Base-by-base conservation (phyloP, 805 yeast species). In the Blastobotrys peoriensis region DNA sequence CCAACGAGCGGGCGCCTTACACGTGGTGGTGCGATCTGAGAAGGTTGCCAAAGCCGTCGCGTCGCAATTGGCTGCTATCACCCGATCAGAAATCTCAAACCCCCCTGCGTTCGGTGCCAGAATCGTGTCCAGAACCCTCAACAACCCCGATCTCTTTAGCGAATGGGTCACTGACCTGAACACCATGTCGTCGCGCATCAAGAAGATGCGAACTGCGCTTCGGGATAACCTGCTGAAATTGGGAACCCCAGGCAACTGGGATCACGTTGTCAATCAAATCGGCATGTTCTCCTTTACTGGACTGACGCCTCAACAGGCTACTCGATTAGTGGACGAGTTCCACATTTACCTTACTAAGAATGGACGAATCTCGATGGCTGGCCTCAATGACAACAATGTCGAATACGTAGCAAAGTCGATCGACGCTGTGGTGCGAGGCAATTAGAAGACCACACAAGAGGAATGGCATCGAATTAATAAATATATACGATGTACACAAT, bases 221-320 rank as follows among this genome's bases (percentile, higher is more conserved):
- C 76, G 81, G 61, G 71, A 70, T 44, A 73, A 74, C 48, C 74
- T 91, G 49, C 75, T 74, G 41, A 64, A 66, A 43, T 76, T 86
- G 50, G 67, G 68, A 18, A 87, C 98, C 19, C 95, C 96, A 23
- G 96, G 96, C 39, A 76, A 72, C 57, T 91, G 98, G 98, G 83
- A 79, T 54, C 98, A 91, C 67, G 86, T 91, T 58, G 82, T 80
- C 38, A 71, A 73, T 52, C 98, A 93, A 71, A 83, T 86, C 50
- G 98, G 98, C 57, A 91, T 91, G 98, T 91, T 91, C 64, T 87
- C 96, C 28, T 91, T 81, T 69, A 91, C 98, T 23, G 98, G 96
- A 1, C 74, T 91, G 56, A 67, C 75, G 4, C 70, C 83, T 22
- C 82, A 76, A 25, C 91, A 86, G 78, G 95, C 84, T 44, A 75